Base-by-base conservation (phyloP, 202 grass and related monocot genomes). In the Schoenoplectus tabernaemontani region DNA sequence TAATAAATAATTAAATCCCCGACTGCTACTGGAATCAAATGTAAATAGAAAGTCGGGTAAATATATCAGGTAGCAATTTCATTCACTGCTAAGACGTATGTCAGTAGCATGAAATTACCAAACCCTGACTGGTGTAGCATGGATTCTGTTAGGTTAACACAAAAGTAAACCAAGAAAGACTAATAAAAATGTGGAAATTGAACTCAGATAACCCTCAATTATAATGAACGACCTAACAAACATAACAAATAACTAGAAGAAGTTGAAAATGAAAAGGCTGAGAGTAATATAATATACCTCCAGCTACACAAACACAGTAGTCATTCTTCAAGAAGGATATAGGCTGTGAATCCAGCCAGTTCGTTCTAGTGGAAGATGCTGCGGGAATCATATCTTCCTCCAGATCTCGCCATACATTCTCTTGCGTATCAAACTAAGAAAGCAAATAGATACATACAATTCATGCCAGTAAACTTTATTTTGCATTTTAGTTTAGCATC, bases 331-430 rank as follows among this genome's bases (percentile, higher is more conserved):
- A 84, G 59, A 88, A 84, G 28, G 90, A 85, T 83, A 86, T 90
- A 23, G 82, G 72, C 30, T 90, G 93, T 57, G 83, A 85, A 87
- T 98, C 95, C 37, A 98, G 86, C 95, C 95, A 98, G 81, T 98
- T 98, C 46, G 91, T 90, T 90, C 86, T 92, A 39, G 87, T 68
- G 81, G 87, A 51, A 81, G 91, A 89, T 79, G 82, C 91, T 63
- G 90, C 84, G 77, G 95, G 96, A 87, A 96, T 93, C 90, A 99
- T 83, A 91, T 95, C 92, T 96, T 93, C 96, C 76, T 99, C 96
- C 83, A 99, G 88, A n/a, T 86, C 88, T 72, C 90, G 91, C 96
- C 96, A 99, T 78, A 86, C 84, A 76, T 85, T 93, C 90, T 96
- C 96, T 50, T 83, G 90, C 85, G 93, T 79, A 44, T 82, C 56